These are phyloP conservation scores for Amauroascus niger DNA, from an alignment of 2,329 filamentous ascomycete genomes.

Conservation along the genomic window DNA sequence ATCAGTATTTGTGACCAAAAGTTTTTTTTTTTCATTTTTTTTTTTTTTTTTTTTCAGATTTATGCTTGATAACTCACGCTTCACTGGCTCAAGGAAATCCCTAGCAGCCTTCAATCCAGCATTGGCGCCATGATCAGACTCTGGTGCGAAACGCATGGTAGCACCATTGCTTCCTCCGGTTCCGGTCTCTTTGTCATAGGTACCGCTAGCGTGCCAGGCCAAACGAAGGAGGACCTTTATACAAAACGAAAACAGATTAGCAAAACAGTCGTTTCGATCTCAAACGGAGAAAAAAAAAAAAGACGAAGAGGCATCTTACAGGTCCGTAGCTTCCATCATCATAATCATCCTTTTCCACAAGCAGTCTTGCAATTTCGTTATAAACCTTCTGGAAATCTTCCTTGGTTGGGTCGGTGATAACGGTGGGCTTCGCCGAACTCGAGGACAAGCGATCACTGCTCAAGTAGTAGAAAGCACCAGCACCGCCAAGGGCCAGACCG, in stretches of 20 bases:
- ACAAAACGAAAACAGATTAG: slow-evolving; percentile 1
- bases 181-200: slow-evolving; percentile 75
- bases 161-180: slow-evolving; percentile 94
- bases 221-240: slow-evolving; percentile 65
- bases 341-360: slow-evolving; percentile 88
- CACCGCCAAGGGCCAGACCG: slow-evolving; percentile 51
- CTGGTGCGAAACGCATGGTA: slow-evolving; percentile 90
- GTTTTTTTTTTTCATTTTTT: too few relatives aligned
- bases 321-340: slow-evolving; percentile 95
- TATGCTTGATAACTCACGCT: too few relatives aligned
- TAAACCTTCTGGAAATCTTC: slow-evolving; percentile 95
- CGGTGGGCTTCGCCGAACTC: slow-evolving; percentile 40
- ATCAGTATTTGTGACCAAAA: slow-evolving; percentile 15
- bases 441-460: slow-evolving; percentile 38
- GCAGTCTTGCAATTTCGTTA: slow-evolving; percentile 65
- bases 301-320: slow-evolving; percentile 33
- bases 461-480: slow-evolving; percentile 58
- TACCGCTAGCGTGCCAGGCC: slow-evolving; percentile 90
- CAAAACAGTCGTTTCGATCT: neutral
- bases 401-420: slow-evolving; percentile 62
- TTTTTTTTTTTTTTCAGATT: too few relatives aligned
- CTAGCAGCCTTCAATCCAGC: slow-evolving; percentile 77
- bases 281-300: neutral
- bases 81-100: slow-evolving; percentile 86
- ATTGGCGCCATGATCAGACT: slow-evolving; percentile 85